phyloP scores from a whole-genome alignment of 108 stramenopile genomes.

The Fragilariopsis cylindrus region DNA sequence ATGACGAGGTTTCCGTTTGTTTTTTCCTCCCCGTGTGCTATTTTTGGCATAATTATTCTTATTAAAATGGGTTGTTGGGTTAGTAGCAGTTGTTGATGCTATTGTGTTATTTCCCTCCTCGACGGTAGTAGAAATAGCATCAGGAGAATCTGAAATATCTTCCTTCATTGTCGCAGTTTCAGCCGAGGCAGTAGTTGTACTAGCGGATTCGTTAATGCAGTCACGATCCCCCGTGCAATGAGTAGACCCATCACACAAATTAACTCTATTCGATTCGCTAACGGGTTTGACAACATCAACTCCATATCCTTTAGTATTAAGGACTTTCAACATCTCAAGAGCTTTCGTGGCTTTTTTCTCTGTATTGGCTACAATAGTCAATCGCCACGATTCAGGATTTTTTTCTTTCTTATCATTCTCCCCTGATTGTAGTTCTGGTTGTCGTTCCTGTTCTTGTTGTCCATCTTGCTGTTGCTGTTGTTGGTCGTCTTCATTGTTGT shows the following conservation, averaged over 20 bases:
- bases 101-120: neutral
- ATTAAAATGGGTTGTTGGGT: neutral
- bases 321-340: constrained; percentile 5
- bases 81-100: neutral
- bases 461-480: neutral
- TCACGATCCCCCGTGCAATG: neutral
- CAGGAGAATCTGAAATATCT: too few relatives aligned
- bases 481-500: neutral
- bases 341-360: constrained; percentile 8
- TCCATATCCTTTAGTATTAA: constrained; percentile 1
- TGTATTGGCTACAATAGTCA: constrained; percentile 2
- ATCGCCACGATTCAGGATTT: neutral
- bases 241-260: too few relatives aligned
- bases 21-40: neutral
- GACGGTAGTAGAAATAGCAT: neutral
- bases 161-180: neutral
- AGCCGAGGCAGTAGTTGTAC: neutral
- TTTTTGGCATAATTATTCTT: neutral
- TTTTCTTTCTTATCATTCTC: neutral
- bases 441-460: neutral
- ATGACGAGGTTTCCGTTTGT: neutral
- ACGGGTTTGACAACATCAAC: neutral
- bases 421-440: neutral
- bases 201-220: neutral
- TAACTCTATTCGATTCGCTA: too few relatives aligned